Percentiles rank a stretch among this genome's conserved stretches.
Evolutionary conservation across 2,329 filamentous ascomycete species (phyloP).

Genomic region (Nemania sp.): DNA sequence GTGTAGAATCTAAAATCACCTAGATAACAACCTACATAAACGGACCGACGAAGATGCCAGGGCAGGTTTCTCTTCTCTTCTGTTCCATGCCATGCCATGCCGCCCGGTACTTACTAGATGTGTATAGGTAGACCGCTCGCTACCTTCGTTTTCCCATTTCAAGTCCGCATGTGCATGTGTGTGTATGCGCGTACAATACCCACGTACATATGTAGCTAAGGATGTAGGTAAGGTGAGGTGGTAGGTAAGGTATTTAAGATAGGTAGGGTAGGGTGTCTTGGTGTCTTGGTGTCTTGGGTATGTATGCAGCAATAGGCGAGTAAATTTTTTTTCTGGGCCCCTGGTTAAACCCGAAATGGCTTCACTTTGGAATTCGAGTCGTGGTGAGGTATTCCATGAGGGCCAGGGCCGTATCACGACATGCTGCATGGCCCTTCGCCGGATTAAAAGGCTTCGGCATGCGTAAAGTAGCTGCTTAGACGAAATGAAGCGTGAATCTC

Average conservation of each 20-base stretch:
- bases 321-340: neutral
- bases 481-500: too few species aligned
- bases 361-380: neutral
- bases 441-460: neutral
- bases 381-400: neutral
- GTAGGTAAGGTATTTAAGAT: neutral
- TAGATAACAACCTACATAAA: neutral
- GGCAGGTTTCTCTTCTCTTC: neutral
- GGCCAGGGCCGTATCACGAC: neutral
- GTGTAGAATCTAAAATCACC: slow-evolving; percentile 1
- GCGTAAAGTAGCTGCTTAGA: too few species aligned
- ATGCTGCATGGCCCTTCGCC: neutral
- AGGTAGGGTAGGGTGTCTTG: neutral
- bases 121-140: slow-evolving; percentile 13
- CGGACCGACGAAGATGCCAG: neutral
- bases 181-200: neutral
- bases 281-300: slow-evolving; percentile 16
- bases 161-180: slow-evolving; percentile 12
- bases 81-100: neutral
- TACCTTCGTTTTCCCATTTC: slow-evolving; percentile 11
- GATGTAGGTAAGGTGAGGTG: neutral
- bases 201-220: neutral
- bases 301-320: slow-evolving; percentile 15
- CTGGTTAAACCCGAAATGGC: neutral
- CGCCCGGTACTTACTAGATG: slow-evolving; percentile 12